phyloP scores from a whole-genome alignment of 1,139 yeast species.

The Sugiyamaella grinbergsii region DNA sequence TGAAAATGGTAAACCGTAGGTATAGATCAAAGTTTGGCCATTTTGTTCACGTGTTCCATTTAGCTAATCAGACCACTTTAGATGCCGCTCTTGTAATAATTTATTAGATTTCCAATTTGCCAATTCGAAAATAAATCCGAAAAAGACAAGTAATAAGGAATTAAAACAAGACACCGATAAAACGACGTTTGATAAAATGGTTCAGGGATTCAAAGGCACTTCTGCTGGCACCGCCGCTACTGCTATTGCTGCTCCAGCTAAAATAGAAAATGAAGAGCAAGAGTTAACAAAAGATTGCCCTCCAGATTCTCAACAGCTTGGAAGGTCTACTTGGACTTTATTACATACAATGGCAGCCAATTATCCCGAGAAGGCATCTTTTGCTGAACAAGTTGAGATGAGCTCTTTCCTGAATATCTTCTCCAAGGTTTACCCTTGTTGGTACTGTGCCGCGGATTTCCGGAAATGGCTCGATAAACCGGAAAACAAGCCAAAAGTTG shows the following conservation, averaged over 20 bases:
- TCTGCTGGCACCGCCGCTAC: conserved; percentile 28
- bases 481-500: conserved; percentile 64
- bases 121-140: conserved; percentile 24
- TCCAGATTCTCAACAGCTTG: conserved; percentile 81
- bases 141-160: neutral
- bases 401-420: conserved; percentile 67
- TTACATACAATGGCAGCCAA: conserved; percentile 89
- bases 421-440: conserved; percentile 87
- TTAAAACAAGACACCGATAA: neutral
- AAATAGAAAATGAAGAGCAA: neutral
- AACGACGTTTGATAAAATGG: conserved; percentile 4
- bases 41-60: conserved; percentile 5
- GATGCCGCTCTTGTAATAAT: conserved; percentile 84
- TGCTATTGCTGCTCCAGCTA: conserved; percentile 28
- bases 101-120: conserved; percentile 74
- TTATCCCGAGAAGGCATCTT: conserved; percentile 72
- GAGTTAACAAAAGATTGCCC: conserved; percentile 60
- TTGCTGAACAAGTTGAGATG: conserved; percentile 69
- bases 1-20: conserved; percentile 89
- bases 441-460: conserved; percentile 91
- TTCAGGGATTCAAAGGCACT: conserved; percentile 15
- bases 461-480: conserved; percentile 55
- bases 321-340: conserved; percentile 90
- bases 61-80: conserved; percentile 31
- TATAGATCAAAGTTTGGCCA: conserved; percentile 25